phyloP scores from a whole-genome alignment of 306 rosid genomes.

The Cercis canadensis region DNA sequence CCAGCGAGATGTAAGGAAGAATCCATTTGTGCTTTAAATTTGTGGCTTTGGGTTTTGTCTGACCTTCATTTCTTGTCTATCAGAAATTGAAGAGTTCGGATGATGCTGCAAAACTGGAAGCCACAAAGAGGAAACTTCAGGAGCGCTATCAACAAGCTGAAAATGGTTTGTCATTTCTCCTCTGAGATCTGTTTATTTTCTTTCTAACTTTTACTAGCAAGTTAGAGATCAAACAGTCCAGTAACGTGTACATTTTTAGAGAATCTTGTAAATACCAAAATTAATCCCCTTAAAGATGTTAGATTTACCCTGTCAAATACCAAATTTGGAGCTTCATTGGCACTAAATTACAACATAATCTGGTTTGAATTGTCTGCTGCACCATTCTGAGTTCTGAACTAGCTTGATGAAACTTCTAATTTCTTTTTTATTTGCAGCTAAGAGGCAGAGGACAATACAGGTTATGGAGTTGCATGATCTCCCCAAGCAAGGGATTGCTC shows the following conservation, averaged over 20 bases:
- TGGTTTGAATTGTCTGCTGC: neutral
- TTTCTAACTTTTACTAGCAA: neutral
- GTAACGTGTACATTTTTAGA: no score
- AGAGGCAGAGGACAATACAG: slow-evolving; percentile 88
- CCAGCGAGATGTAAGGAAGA: slow-evolving; percentile 65
- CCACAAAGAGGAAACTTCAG: slow-evolving; percentile 93
- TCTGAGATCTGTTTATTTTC: slow-evolving; percentile 16
- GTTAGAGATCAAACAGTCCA: neutral
- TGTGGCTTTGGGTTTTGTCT: slow-evolving; percentile 34
- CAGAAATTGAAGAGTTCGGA: slow-evolving; percentile 65
- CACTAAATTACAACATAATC: neutral
- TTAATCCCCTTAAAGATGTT: neutral
- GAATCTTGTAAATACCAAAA: no score
- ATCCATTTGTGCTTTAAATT: slow-evolving; percentile 1
- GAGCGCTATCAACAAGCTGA: slow-evolving; percentile 94
- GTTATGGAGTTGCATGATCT: slow-evolving; percentile 92
- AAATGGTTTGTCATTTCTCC: slow-evolving; percentile 59
- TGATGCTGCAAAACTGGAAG: slow-evolving; percentile 86
- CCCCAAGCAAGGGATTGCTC: slow-evolving; percentile 71
- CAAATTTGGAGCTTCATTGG: no score
- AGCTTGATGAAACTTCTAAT: slow-evolving; percentile 27
- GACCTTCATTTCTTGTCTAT: slow-evolving; percentile 25
- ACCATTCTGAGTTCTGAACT: slow-evolving; percentile 13
- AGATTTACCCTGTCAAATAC: no score
- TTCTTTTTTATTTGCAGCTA: slow-evolving; percentile 59